These are phyloP conservation scores for Cladosporium sp. DNA, from an alignment of 2,329 filamentous ascomycete species.

Conservation along the genomic window DNA sequence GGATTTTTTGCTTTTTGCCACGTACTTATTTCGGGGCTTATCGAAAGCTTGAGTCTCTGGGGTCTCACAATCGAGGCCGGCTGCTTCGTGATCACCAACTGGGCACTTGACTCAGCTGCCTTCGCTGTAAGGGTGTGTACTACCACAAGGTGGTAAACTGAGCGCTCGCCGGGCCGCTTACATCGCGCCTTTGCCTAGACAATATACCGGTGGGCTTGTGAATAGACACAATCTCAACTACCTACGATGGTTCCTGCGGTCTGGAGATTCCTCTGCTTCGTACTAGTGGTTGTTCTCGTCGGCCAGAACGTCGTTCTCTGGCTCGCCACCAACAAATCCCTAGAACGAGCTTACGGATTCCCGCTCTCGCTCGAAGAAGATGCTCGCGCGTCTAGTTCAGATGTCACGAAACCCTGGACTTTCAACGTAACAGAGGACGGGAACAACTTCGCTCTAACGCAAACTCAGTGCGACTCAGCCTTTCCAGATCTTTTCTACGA, in stretches of 20 bases:
- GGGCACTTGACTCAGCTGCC: neutral
- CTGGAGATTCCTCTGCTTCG: constrained; percentile 12
- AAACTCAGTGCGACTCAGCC: constrained; percentile 30
- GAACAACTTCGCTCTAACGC: constrained; percentile 26
- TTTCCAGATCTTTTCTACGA: constrained; percentile 36
- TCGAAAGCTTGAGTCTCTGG: neutral
- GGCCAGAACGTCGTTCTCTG: constrained; percentile 5
- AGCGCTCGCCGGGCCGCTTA: neutral
- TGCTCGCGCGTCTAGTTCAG: neutral
- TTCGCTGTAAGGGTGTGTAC: neutral
- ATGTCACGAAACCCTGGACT: constrained; percentile 7
- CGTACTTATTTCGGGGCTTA: neutral
- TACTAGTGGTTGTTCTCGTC: neutral
- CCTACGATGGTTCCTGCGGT: neutral
- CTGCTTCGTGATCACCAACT: neutral
- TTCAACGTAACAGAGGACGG: constrained; percentile 24
- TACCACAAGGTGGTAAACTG: neutral
- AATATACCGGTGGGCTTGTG: neutral
- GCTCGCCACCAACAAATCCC: neutral
- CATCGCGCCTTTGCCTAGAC: neutral
- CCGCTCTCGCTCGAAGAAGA: constrained; percentile 1
- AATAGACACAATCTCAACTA: neutral
- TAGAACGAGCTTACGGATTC: neutral
- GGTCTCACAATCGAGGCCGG: neutral
- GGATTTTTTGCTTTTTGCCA: neutral